A percentile compares a stretch with the other conserved stretches of the same genome.
Conservation (phyloP, 176 grass and related monocot genomes). For the Juncus inflexus region DNA sequence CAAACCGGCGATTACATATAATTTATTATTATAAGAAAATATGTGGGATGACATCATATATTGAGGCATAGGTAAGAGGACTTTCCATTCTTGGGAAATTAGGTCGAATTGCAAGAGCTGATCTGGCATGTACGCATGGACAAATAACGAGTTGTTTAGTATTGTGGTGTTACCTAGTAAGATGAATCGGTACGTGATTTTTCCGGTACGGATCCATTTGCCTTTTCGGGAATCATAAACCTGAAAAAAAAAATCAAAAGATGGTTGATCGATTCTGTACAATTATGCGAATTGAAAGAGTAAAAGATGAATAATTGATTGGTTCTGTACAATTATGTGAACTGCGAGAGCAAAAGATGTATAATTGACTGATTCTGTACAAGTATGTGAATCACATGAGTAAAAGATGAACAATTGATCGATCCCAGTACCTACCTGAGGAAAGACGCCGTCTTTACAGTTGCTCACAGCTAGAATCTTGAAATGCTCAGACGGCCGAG, state of each 20-base stretch:
- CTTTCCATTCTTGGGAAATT: conserved; percentile 1
- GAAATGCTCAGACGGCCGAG: conserved; percentile 2
- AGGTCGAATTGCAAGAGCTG: conserved; percentile 25
- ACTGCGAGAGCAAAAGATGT: background rate
- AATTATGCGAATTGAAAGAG: background rate
- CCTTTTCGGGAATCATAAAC: conserved; percentile 21
- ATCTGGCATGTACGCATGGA: conserved; percentile 20
- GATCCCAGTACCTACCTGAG: conserved; percentile 14
- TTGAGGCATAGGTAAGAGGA: conserved; percentile 19
- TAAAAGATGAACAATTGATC: background rate
- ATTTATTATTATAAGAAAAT: background rate
- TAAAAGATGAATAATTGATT: background rate
- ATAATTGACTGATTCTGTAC: background rate
- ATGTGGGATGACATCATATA: conserved; percentile 20
- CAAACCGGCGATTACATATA: conserved; percentile 18
- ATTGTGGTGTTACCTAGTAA: conserved; percentile 8
- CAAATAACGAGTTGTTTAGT: conserved; percentile 7
- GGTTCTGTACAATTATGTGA: background rate
- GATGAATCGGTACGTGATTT: background rate
- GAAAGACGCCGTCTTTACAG: conserved; percentile 11
- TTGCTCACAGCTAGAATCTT: conserved; percentile 22
- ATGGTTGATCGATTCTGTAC: background rate
- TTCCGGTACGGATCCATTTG: background rate
- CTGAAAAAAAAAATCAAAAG: background rate
- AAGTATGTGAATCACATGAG: background rate